Conservation (phyloP, 2,329 filamentous ascomycete genomes). For the Alternaria gansuensis region DNA sequence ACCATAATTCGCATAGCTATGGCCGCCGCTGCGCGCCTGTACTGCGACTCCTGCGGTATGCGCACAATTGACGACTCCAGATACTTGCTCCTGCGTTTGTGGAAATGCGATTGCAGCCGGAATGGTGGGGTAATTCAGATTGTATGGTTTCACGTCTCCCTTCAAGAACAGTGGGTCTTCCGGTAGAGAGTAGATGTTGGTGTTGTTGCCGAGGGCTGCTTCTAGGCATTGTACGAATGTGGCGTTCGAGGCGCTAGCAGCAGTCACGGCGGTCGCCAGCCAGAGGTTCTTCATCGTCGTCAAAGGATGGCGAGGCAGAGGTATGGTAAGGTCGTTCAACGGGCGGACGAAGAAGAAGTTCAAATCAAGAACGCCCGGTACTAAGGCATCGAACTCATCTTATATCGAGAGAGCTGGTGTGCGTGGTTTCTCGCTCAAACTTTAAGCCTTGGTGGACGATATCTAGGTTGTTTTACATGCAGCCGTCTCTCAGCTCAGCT, state of each 20-base stretch:
- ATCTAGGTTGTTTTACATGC: neutral
- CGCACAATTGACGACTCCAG: constrained; percentile 1
- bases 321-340: neutral
- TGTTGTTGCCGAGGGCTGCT: neutral
- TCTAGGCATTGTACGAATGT: neutral
- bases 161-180: neutral
- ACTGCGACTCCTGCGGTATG: constrained; percentile 3
- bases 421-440: neutral
- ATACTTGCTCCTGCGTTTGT: neutral
- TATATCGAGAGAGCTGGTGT: neutral
- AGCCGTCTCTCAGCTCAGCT: neutral
- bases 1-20: constrained; percentile 11
- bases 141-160: neutral
- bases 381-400: neutral
- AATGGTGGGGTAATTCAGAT: neutral
- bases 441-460: neutral
- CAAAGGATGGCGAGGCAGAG: neutral
- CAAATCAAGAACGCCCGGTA: neutral
- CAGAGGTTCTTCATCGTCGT: neutral
- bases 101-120: neutral
- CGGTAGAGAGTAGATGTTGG: neutral
- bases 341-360: neutral
- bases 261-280: neutral
- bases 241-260: neutral
- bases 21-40: constrained; percentile 1